phyloP scores from a whole-genome alignment of 2,329 filamentous ascomycete genomes.

The Zymoseptoria tritici region DNA sequence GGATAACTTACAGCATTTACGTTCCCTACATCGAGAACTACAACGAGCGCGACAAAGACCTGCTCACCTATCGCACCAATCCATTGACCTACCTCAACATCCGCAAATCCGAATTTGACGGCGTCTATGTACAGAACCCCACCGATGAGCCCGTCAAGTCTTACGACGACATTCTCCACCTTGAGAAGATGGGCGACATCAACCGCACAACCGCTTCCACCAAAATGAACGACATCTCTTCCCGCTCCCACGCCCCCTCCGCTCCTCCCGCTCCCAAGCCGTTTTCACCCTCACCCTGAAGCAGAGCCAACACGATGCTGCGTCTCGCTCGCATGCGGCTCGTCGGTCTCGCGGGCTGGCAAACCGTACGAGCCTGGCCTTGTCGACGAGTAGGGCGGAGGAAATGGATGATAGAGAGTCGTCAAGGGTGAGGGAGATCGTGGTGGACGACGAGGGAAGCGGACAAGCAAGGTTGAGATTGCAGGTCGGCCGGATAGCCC shows the following conservation, averaged over 20 bases:
- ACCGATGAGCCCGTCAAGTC: slow-evolving; percentile 87
- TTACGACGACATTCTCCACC: slow-evolving; percentile 76
- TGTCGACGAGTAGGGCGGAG: too few species aligned
- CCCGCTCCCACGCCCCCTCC: slow-evolving; percentile 89
- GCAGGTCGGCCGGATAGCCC: too few species aligned
- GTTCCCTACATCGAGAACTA: slow-evolving; percentile 99
- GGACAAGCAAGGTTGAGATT: too few species aligned
- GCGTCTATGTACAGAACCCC: slow-evolving; percentile 92
- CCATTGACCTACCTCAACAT: slow-evolving; percentile 92
- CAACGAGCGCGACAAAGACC: slow-evolving; percentile 99
- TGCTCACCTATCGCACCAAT: slow-evolving; percentile 62
- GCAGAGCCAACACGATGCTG: too few species aligned
- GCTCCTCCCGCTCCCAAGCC: too few species aligned
- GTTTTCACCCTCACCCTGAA: too few species aligned
- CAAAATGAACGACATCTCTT: slow-evolving; percentile 99
- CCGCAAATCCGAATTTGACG: slow-evolving; percentile 87
- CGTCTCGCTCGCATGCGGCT: too few species aligned
- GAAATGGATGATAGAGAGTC: too few species aligned
- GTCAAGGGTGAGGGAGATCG: too few species aligned
- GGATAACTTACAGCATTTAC: slow-evolving; percentile 91
- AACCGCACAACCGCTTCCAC: slow-evolving; percentile 87
- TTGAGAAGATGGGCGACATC: slow-evolving; percentile 83
- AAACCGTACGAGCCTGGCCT: too few species aligned
- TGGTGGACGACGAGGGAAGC: too few species aligned
- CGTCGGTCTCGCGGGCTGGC: too few species aligned